Percentiles rank a stretch among this genome's conserved stretches.
phyloP scores from a whole-genome alignment of 2,329 filamentous ascomycete genomes.

The Pseudogymnoascus sp. region DNA sequence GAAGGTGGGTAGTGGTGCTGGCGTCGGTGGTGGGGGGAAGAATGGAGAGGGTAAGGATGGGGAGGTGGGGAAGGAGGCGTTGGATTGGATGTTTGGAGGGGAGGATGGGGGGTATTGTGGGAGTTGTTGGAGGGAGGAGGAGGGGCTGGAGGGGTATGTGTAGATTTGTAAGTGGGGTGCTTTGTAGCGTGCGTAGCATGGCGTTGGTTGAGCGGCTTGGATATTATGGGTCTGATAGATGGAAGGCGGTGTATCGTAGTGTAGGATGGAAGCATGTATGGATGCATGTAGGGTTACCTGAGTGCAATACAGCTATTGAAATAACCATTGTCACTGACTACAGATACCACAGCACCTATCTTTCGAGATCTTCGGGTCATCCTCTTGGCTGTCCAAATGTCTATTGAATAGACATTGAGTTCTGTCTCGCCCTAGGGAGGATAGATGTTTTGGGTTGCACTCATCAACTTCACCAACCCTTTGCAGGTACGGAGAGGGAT shows the following conservation, averaged over 20 bases:
- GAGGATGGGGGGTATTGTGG: background rate
- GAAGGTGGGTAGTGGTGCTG: slow-evolving; percentile 18
- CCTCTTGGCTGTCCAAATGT: too few species aligned
- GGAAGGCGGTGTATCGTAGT: background rate
- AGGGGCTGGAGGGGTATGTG: background rate
- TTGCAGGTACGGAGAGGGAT: too few species aligned
- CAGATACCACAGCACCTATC: too few species aligned
- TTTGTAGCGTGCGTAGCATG: background rate
- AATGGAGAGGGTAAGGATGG: background rate
- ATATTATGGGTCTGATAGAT: background rate
- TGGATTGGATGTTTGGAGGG: background rate
- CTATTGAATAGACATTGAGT: too few species aligned
- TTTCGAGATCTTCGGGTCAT: too few species aligned
- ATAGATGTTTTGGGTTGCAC: too few species aligned
- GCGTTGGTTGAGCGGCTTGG: background rate
- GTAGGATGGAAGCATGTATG: background rate
- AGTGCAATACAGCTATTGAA: background rate
- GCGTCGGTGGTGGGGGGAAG: background rate
- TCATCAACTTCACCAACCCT: too few species aligned
- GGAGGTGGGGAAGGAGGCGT: background rate
- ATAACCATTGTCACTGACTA: background rate
- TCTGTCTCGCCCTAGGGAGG: too few species aligned
- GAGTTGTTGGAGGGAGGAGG: background rate
- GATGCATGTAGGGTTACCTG: background rate
- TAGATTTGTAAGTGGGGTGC: background rate